A percentile compares a stretch with the other conserved stretches of the same genome.
Evolutionary conservation across 23 red algal genomes (phyloP).

Genomic region (Porphyridium purpureum): DNA sequence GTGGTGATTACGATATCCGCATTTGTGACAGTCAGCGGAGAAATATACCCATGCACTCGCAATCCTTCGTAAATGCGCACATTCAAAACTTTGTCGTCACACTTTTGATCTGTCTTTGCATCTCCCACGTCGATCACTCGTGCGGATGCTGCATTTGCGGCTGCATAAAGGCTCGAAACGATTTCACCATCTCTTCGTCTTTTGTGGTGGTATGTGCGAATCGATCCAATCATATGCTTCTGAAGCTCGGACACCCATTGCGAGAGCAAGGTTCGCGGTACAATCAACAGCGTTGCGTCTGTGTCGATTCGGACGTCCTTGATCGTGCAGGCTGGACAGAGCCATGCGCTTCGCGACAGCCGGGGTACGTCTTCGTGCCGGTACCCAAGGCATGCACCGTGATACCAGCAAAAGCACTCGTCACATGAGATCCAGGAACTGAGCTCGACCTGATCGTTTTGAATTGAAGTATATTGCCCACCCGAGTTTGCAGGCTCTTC

Average conservation of each 20-base stretch:
- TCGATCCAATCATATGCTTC: neutral
- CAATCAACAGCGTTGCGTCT: conserved; percentile 9
- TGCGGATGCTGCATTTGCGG: neutral
- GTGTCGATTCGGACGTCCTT: neutral
- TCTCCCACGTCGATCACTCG: neutral
- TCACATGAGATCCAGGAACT: neutral
- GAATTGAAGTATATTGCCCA: too few species aligned
- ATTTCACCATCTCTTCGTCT: neutral
- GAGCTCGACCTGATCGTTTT: too few species aligned
- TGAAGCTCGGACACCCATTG: conserved; percentile 16
- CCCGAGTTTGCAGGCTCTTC: too few species aligned
- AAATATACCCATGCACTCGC: conserved; percentile 13
- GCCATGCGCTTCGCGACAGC: neutral
- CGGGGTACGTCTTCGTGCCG: neutral
- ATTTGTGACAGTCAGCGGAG: conserved; percentile 5
- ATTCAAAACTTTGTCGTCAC: too few species aligned
- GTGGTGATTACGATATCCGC: conserved; percentile 87
- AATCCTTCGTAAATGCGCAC: conserved; percentile 14
- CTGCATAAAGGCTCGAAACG: neutral
- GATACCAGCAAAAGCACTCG: neutral
- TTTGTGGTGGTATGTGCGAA: neutral
- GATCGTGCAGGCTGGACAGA: neutral
- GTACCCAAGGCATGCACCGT: neutral
- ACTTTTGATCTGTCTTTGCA: neutral
- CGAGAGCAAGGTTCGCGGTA: conserved; percentile 5